Base-by-base conservation (phyloP, 2,329 filamentous ascomycete genomes). In the Phyllosticta citrichinensis region DNA sequence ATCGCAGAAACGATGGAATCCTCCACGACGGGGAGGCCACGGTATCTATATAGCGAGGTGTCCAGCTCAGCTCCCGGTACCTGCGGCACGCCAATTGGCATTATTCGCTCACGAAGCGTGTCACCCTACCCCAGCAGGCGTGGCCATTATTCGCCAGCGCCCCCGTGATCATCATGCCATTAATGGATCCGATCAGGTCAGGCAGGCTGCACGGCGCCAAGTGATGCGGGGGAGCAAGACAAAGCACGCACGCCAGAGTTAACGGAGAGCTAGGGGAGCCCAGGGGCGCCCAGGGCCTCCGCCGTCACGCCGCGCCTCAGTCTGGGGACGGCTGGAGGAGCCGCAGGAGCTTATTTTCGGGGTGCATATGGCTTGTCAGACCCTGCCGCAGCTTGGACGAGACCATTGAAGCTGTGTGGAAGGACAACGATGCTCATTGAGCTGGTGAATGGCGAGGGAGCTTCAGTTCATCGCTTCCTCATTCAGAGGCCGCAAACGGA, bases 1-100 rank as follows among this genome's bases (percentile, higher is more conserved):
- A 56, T 60, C 58, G 55, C 53, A 30, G 58, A 60, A 55, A 47
- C 33, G 52, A 55, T 55, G 52, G 33, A 52, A 24, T 35, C 14
- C 33, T 25, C 22, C 33, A 52, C 9, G 4, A 40, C 17, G 33
- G 40, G 8, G 19, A 20, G 22, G 52, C 52, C n/a, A 24, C 10
- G 12, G 17, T 22, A 60, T 40, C 51, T 60, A 54, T 54, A 54
- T 53, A 54, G 53, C 55, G 55, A 52, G 57, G 52, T 51, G 22
- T 11, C 1, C 14, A 17, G 40, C 12, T 8, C 2, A 30, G 52
- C 57, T 59, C 47, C 19, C 19, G 22, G 55, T 51, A 22, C 22
- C 17, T 47, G 17, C 40, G 40, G 17, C 40, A 47, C 14, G 40
- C 14, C 40, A 47, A 47, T 47, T 47, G 40, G 40, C 17, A 47